phyloP scores from a whole-genome alignment of 2,329 filamentous ascomycete genomes.

The Pseudovirgaria hyperparasitica region DNA sequence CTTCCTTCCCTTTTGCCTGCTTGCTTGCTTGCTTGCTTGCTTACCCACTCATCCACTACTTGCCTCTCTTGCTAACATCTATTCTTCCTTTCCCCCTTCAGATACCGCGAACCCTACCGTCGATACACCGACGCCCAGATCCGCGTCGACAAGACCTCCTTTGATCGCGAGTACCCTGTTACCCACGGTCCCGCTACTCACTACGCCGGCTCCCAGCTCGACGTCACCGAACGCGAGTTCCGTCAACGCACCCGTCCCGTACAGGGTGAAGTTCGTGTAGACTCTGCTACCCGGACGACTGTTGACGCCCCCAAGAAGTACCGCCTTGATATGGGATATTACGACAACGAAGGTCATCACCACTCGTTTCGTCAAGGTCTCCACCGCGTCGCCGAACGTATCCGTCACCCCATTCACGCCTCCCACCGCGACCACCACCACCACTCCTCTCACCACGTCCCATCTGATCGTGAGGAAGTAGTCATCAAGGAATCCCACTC shows the following conservation, averaged over 20 bases:
- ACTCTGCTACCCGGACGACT: constrained; percentile 35
- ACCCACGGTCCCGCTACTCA: constrained; percentile 33
- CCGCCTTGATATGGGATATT: constrained; percentile 61
- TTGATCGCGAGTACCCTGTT: constrained; percentile 34
- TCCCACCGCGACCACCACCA: constrained; percentile 37
- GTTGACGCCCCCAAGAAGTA: constrained; percentile 37
- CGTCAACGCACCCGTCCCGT: constrained; percentile 46
- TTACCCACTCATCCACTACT: constrained; percentile 3
- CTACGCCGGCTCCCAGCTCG: constrained; percentile 46
- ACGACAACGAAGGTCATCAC: constrained; percentile 67
- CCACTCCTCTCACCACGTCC: constrained; percentile 25
- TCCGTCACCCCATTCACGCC: constrained; percentile 50
- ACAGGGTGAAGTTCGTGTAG: constrained; percentile 40
- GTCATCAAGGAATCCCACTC: constrained; percentile 32
- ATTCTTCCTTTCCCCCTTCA: constrained; percentile 25
- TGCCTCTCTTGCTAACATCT: constrained; percentile 6
- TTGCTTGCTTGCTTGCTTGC: background rate
- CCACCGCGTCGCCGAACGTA: constrained; percentile 47
- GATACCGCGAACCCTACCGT: constrained; percentile 43
- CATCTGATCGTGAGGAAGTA: constrained; percentile 29
- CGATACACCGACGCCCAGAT: constrained; percentile 52
- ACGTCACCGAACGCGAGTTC: constrained; percentile 49
- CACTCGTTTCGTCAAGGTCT: constrained; percentile 62
- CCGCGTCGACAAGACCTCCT: constrained; percentile 46
- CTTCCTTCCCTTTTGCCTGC: constrained; percentile 24